A percentile compares a stretch with the other conserved stretches of the same genome.
Conservation (phyloP, 495 filamentous ascomycete species). For the Penicillium dipodomyicola region DNA sequence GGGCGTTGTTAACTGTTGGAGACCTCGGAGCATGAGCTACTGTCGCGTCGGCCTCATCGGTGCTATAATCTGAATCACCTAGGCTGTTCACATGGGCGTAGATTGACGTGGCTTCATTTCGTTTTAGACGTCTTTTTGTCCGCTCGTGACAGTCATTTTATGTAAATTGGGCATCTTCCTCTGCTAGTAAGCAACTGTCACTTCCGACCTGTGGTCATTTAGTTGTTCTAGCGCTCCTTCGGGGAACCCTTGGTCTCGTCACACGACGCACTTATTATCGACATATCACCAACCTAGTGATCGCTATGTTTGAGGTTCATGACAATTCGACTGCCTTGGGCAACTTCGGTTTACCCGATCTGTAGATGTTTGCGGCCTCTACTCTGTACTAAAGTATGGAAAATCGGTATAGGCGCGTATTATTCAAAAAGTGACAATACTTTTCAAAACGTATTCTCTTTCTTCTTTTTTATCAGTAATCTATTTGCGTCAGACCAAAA, state of each 20-base stretch:
- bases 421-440: constrained; percentile 11
- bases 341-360: background rate
- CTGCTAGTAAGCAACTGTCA: background rate
- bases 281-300: constrained; percentile 23
- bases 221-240: constrained; percentile 15
- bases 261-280: constrained; percentile 26
- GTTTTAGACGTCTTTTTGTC: constrained; percentile 4
- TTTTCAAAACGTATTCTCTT: background rate
- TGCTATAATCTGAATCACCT: constrained; percentile 7
- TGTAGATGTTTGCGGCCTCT: background rate
- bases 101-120: constrained; percentile 28
- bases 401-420: constrained; percentile 6
- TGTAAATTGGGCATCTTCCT: background rate
- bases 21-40: background rate
- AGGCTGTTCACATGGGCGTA: constrained; percentile 23
- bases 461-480: background rate
- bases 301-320: background rate
- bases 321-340: background rate
- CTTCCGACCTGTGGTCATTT: constrained; percentile 2
- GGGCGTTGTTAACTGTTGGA: background rate
- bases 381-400: background rate
- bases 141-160: constrained; percentile 15
- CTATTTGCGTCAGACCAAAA: constrained; percentile 10
- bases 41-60: constrained; percentile 25
- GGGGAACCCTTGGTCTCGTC: constrained; percentile 20